These are phyloP conservation scores for Stromatinia cepivora DNA, from an alignment of 2,329 filamentous ascomycete species.

Conservation along the genomic window DNA sequence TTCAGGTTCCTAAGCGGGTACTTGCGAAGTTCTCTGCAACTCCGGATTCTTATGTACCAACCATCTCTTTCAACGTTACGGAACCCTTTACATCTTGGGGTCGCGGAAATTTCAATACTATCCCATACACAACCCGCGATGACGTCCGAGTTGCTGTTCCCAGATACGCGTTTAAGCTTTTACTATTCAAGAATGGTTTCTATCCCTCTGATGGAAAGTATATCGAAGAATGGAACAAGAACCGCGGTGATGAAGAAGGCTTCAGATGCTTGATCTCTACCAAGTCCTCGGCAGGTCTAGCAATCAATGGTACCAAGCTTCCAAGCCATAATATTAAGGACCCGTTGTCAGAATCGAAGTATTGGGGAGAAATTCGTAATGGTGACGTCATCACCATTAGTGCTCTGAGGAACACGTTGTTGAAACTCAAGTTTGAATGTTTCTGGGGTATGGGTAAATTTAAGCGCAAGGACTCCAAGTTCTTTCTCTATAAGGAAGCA, in stretches of 20 bases:
- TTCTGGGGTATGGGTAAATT: conserved; percentile 37
- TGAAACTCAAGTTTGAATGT: conserved; percentile 38
- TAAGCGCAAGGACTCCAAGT: conserved; percentile 29
- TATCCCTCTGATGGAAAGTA: conserved; percentile 50
- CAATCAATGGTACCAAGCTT: conserved; percentile 71
- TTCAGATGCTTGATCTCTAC: conserved; percentile 72
- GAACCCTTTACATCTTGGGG: conserved; percentile 76
- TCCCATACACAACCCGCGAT: conserved; percentile 59
- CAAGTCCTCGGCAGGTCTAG: conserved; percentile 73
- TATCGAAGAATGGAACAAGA: conserved; percentile 23
- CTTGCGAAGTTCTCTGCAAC: conserved; percentile 69
- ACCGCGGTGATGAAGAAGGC: conserved; percentile 40
- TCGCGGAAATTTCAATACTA: conserved; percentile 66
- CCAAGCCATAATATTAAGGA: conserved; percentile 56
- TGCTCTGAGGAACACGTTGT: conserved; percentile 41
- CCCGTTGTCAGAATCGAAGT: conserved; percentile 50
- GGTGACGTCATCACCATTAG: conserved; percentile 78
- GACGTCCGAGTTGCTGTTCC: conserved; percentile 67
- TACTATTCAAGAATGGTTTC: conserved; percentile 70
- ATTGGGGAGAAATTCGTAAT: conserved; percentile 70
- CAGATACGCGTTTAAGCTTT: conserved; percentile 76
- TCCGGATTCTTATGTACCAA: conserved; percentile 62
- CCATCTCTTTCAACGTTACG: conserved; percentile 64
- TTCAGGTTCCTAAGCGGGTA: conserved; percentile 44
- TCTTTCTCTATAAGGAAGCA: conserved; percentile 22